phyloP scores from a whole-genome alignment of 1,139 yeast genomes.

The Magnusiomyces fungicola region DNA sequence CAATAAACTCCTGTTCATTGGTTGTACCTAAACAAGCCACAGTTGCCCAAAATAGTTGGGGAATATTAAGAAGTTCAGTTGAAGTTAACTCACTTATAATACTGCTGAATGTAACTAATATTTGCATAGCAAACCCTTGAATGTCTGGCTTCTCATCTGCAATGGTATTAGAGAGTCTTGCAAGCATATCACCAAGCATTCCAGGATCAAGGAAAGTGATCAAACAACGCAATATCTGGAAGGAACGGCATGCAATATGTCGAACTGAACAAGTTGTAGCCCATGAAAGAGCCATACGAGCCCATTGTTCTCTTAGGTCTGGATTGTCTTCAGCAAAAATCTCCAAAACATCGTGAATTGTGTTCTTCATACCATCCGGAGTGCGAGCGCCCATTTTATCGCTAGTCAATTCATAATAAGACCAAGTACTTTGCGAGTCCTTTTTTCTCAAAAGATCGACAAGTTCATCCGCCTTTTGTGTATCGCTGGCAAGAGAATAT shows the following conservation, averaged over 20 bases:
- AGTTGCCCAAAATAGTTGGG: slow-evolving; percentile 93
- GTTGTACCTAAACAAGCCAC: slow-evolving; percentile 87
- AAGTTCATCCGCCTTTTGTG: slow-evolving; percentile 44
- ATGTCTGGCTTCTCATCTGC: slow-evolving; percentile 84
- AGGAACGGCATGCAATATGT: slow-evolving; percentile 93
- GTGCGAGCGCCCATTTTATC: slow-evolving; percentile 79
- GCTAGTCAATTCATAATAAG: slow-evolving; percentile 74
- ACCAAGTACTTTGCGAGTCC: slow-evolving; percentile 54
- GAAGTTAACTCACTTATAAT: slow-evolving; percentile 78
- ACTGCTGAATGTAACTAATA: slow-evolving; percentile 89
- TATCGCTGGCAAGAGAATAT: slow-evolving; percentile 41
- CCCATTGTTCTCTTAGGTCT: slow-evolving; percentile 72
- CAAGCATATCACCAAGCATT: slow-evolving; percentile 91
- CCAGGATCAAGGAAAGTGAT: slow-evolving; percentile 71
- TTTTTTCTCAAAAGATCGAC: slow-evolving; percentile 42
- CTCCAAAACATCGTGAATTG: slow-evolving; percentile 57
- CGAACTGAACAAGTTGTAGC: slow-evolving; percentile 97
- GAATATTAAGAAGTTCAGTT: slow-evolving; percentile 73
- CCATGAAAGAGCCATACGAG: slow-evolving; percentile 78
- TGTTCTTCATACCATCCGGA: slow-evolving; percentile 78
- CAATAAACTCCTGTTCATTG: slow-evolving; percentile 90
- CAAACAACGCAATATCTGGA: slow-evolving; percentile 82
- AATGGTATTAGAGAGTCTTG: slow-evolving; percentile 84
- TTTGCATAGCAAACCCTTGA: slow-evolving; percentile 97
- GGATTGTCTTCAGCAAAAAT: slow-evolving; percentile 47